A percentile compares a stretch with the other conserved stretches of the same genome.
These are phyloP conservation scores for Nitzschia sp. DNA, from an alignment of 108 stramenopile species.

Conservation along the genomic window DNA sequence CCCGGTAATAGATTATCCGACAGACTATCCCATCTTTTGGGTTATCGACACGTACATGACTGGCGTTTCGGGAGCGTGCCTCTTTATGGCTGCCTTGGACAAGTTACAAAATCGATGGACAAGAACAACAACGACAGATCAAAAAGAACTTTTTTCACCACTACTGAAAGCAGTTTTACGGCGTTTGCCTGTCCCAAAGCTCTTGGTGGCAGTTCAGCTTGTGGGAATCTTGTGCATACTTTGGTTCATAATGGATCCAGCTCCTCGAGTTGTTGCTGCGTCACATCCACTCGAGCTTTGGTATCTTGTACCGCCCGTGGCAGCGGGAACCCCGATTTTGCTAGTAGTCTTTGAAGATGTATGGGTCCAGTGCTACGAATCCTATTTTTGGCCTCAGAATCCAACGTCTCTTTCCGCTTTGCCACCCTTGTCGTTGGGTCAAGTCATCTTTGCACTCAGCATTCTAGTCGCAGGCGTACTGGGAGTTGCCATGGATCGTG, in stretches of 20 bases:
- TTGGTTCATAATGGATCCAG: not conserved
- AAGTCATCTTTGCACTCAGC: not conserved
- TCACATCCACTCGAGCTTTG: conserved; percentile 8
- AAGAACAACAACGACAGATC: not conserved
- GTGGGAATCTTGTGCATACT: not conserved
- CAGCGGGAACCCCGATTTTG: not conserved
- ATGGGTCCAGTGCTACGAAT: not conserved
- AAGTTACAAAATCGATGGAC: not conserved
- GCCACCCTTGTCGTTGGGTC: not conserved
- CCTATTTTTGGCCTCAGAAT: not conserved
- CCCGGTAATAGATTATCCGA: conserved; percentile 4
- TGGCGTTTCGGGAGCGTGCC: not conserved
- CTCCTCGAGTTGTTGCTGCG: not conserved
- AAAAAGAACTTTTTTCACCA: not conserved
- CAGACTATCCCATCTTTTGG: conserved; percentile 12
- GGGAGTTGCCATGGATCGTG: conserved; percentile 10
- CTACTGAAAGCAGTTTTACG: not conserved
- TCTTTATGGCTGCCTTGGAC: conserved; percentile 1
- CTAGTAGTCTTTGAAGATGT: conserved; percentile 4
- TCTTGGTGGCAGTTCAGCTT: not conserved
- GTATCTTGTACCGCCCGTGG: conserved; percentile 8
- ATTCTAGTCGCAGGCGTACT: not conserved
- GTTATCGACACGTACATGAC: conserved; percentile 22
- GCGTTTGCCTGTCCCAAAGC: not conserved
- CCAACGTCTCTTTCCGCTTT: not conserved